Evolutionary conservation across 257 asterid species (phyloP), one percentile per base, ranked within the genome.

Genomic region (Nicotiana obtusifolia): DNA sequence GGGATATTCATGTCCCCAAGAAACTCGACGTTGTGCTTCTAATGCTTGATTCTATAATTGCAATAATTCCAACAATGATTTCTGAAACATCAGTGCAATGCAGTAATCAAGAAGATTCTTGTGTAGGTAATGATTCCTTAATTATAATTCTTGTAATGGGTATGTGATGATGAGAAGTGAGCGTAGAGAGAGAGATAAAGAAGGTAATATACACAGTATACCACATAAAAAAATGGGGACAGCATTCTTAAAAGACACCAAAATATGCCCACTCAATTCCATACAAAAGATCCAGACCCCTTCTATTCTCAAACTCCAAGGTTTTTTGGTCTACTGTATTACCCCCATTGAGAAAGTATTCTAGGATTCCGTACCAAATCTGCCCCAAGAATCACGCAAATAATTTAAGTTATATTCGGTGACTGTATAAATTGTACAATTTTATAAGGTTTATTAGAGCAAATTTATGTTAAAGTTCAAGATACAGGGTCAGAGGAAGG

Each of bases 201-300:
- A 9, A 22, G 17, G 33, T 22, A 13, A 22, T 22, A 15, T 37
- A 28, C 41, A 64, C 20, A 64, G 20, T 28, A 15, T 20, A 20
- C n/a, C 26, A 17, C 3, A 57, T 57, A 19, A 35, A 15, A 62
- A 5, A 20, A 47, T 15, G 41, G 79, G 79, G 62, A 73, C 79
- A 73, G 1, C 24, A 49, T 73, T 78, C 82, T 78, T 44, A 78
- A 78, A 78, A 78, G 82, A 60, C 82, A 41, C 71, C 22, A 77
- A 78, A 33, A 35, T 44, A 59, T 78, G 82, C 60, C 67, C 41
- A 60, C 67, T 28, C 13, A 77, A 56, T 77, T 60, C 81, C 81
- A 30, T 11, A 53, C 81, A 77, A 2, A 77, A 28, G n/a, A 56
- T 77, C 31, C 57, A 77, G 64, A 20, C 6, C 56, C 62, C 41